Base-by-base conservation (phyloP, 257 asterid genomes). In the Voacanga thouarsii region DNA sequence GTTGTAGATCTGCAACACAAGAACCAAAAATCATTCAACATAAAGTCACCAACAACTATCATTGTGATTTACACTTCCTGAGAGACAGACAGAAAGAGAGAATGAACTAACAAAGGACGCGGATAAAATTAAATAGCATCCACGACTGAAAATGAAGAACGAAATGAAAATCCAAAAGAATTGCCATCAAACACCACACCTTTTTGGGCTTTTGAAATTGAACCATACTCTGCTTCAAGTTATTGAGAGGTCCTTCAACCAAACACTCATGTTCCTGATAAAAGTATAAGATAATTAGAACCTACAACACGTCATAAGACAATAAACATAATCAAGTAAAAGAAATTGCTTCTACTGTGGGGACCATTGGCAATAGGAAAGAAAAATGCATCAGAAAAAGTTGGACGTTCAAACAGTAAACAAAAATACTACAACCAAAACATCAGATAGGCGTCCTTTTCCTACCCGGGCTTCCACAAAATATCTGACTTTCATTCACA, bases 171-270 rank as follows among this genome's bases (percentile, higher is more conserved):
- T 78, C 69, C 50, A 37, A 18, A 69, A 41, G 45, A 12, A 23
- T 16, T 45, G 6, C 12, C 21, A 45, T 47, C 15, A 23, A n/a
- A 56, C 24, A 23, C 14, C 49, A 30, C 70, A 94, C 99, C 98
- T 96, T 96, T 86, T 89, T 93, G 65, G 99, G 99, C 84, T 96
- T 96, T 87, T 96, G 99, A 87, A 93, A 96, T 78, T 96, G 99
- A 84, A 96, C 99, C 99, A 96, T 96, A 81, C 99, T 96, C 86
- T 96, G 99, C 91, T 93, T 96, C 68, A 96, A 84, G 87, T 96
- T 96, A 86, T 91, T 96, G 77, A 96, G 87, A 78, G 98, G 98
- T 72, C 99, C 99, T 91, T 96, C 99, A 64, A 96, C 99, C 89
- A 96, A 89, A 88, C 98, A 96, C 78, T 96, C 98, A 11, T 96